Evolutionary conservation across 306 rosid species (phyloP), one percentile per base, ranked within the genome.

Genomic region (Pueraria montana): DNA sequence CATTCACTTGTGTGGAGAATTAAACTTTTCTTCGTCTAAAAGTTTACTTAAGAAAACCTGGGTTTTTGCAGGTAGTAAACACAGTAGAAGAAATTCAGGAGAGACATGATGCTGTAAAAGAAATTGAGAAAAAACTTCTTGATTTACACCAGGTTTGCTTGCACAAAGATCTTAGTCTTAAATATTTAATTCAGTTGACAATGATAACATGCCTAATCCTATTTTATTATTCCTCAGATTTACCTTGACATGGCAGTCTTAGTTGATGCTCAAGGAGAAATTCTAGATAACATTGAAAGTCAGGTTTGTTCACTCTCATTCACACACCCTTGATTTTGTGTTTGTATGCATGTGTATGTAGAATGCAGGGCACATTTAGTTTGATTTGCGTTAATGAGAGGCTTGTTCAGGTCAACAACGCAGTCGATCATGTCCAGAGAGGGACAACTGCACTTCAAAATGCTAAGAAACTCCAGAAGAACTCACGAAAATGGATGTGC

Each of bases 11-110:
- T 71, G 20, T 65, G 43, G 84, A 65, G 71, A 34, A 55, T 78
- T 49, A 36, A 59, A n/a, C 30, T 18, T 58, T 32, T 64, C 45
- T 79, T 79, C 18, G 23, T 12, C n/a, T 72, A 5, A 23, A 75
- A 70, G 73, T 45, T 73, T 42, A 55, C 65, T 55, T 56, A 30
- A 18, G 53, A 70, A 71, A 82, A 79, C 56, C n/a, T 64, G 75
- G 52, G 32, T 43, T 59, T 77, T 87, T 72, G 50, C 87, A 96
- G 99, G 92, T 96, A 34, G 80, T 96, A 67, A 96, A 80, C 87
- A 92, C 98, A 0, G 72, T 93, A 82, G 99, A 96, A 84, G 99
- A 96, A 93, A 93, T 96, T 86, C 99, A 96, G 72, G 99, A 96
- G 89, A 86, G 99, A 80, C 99, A 93, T 40, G 94, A 96, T 75